Evolutionary conservation across 768 basidiomycete species (phyloP).

Genomic region (Hypsizygus marmoreus): DNA sequence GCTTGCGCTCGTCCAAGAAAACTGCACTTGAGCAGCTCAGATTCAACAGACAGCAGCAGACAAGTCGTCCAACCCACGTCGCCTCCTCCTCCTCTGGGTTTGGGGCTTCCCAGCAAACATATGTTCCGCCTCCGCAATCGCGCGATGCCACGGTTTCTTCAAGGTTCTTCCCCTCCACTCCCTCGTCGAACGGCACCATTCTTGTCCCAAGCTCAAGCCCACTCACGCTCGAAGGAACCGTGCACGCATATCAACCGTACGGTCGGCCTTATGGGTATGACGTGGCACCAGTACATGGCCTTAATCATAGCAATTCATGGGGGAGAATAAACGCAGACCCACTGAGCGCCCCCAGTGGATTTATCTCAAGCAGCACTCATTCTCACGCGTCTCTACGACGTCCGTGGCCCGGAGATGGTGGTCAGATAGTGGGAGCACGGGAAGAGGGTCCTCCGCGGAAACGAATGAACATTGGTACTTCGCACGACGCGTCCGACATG

Average conservation of each 20-base stretch:
- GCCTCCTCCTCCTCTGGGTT: constrained; percentile 28
- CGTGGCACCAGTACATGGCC: constrained; percentile 41
- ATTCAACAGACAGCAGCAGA: constrained; percentile 39
- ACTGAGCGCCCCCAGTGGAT: constrained; percentile 60
- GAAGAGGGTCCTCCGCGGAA: constrained; percentile 74
- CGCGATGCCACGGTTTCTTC: constrained; percentile 73
- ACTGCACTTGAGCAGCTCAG: constrained; percentile 51
- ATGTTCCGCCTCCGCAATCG: constrained; percentile 60
- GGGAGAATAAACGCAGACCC: constrained; percentile 46
- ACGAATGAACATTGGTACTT: constrained; percentile 58
- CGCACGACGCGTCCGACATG: constrained; percentile 36
- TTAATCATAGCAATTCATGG: constrained; percentile 39
- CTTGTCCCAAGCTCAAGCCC: constrained; percentile 83
- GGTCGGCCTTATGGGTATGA: constrained; percentile 40
- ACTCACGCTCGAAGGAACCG: constrained; percentile 38
- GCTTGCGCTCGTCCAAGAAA: constrained; percentile 29
- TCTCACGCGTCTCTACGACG: constrained; percentile 59
- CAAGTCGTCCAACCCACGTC: constrained; percentile 27
- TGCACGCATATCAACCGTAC: constrained; percentile 41
- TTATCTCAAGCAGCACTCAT: constrained; percentile 42
- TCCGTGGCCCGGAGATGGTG: constrained; percentile 37
- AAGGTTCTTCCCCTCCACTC: constrained; percentile 54
- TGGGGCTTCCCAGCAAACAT: constrained; percentile 24
- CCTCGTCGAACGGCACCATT: constrained; percentile 54
- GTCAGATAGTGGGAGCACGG: constrained; percentile 40